Conservation (phyloP, 73 alveolate genomes). For the Paramecium primaurelia region DNA sequence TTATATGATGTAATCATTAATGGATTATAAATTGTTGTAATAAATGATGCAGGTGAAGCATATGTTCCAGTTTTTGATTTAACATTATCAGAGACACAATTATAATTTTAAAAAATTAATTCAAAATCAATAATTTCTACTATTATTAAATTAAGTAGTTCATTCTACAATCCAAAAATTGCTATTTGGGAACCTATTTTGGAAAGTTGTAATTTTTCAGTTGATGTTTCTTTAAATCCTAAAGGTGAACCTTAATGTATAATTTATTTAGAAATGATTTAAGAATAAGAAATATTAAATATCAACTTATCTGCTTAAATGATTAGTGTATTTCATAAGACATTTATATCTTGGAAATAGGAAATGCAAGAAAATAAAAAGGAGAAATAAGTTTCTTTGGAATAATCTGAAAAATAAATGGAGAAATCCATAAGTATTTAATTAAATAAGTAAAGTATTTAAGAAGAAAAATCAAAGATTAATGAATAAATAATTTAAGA, state of each 20-base stretch:
- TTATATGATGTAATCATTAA: slow-evolving; percentile 40
- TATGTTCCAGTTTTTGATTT: slow-evolving; percentile 67
- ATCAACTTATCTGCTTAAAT: slow-evolving; percentile 46
- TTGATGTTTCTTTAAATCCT: slow-evolving; percentile 54
- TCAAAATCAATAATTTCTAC: slow-evolving; percentile 25
- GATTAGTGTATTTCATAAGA: slow-evolving; percentile 52
- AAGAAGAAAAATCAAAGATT: background rate
- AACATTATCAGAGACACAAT: slow-evolving; percentile 47
- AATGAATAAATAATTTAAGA: background rate
- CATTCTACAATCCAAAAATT: slow-evolving; percentile 63
- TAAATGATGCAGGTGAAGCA: slow-evolving; percentile 65
- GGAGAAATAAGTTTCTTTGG: background rate
- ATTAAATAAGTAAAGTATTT: background rate
- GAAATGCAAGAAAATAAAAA: slow-evolving; percentile 16
- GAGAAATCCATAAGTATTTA: background rate
- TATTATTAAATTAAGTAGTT: slow-evolving; percentile 20
- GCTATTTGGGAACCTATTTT: slow-evolving; percentile 67
- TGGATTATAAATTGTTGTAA: slow-evolving; percentile 50
- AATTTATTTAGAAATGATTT: slow-evolving; percentile 40
- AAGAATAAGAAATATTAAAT: background rate
- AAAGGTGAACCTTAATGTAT: slow-evolving; percentile 53
- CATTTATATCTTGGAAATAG: slow-evolving; percentile 37
- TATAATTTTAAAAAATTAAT: background rate
- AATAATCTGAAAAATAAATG: background rate
- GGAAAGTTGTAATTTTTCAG: slow-evolving; percentile 40